phyloP scores from a whole-genome alignment of 805 yeast species.

The Candida arabinofermentans region DNA sequence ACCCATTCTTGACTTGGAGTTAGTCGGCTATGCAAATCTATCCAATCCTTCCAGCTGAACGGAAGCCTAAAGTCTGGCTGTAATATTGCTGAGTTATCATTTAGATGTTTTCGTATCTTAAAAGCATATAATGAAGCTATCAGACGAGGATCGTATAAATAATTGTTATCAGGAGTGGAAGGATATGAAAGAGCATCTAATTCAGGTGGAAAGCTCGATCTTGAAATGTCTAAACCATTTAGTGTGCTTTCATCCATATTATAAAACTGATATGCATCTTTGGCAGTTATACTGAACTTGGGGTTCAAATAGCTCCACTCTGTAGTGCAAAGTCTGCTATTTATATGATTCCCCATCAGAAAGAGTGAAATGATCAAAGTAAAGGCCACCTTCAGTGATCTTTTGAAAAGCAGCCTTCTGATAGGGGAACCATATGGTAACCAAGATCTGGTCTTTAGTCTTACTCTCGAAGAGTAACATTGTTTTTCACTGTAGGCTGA shows the following conservation, averaged over 20 bases:
- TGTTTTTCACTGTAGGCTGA: not conserved
- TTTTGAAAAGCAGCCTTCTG: not conserved
- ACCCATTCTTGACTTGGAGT: conserved; percentile 19
- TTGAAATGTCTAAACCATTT: not conserved
- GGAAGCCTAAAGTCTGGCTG: conserved; percentile 18
- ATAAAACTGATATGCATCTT: too few relatives aligned
- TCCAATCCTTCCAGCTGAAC: conserved; percentile 32
- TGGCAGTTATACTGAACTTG: too few relatives aligned
- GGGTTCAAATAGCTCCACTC: too few relatives aligned
- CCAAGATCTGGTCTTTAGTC: not conserved
- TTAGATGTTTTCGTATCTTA: conserved; percentile 9
- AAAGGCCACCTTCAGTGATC: too few relatives aligned
- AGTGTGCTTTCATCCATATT: too few relatives aligned
- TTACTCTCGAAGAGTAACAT: not conserved
- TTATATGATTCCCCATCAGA: too few relatives aligned
- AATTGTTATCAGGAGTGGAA: not conserved
- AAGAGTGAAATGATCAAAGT: too few relatives aligned
- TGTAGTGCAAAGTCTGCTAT: too few relatives aligned
- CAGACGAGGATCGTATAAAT: conserved; percentile 15
- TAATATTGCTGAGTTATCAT: conserved; percentile 1
- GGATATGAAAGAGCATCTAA: not conserved
- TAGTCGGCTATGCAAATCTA: conserved; percentile 22
- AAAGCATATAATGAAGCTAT: conserved; percentile 17
- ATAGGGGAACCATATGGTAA: not conserved
- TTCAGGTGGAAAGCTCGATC: not conserved